These are phyloP conservation scores for Circinella umbellata DNA, from an alignment of 371 early-diverging fungal genomes.

Conservation along the genomic window DNA sequence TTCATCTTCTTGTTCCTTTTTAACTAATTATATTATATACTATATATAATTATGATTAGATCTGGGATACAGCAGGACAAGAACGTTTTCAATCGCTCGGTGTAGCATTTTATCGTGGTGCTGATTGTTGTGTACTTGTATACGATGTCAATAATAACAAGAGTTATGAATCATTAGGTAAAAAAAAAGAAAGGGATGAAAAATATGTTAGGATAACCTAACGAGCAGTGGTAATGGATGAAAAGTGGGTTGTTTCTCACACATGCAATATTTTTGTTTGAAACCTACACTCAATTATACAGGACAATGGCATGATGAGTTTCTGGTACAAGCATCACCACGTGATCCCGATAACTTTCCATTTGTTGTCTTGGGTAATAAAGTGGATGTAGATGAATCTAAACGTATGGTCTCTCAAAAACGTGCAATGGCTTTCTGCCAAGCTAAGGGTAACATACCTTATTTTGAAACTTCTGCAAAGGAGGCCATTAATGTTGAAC, in stretches of 20 bases:
- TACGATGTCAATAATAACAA: conserved; percentile 96
- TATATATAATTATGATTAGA: conserved; percentile 42
- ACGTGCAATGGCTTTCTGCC: conserved; percentile 95
- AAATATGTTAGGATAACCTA: too few relatives aligned
- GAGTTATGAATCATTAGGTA: conserved; percentile 93
- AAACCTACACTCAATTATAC: too few relatives aligned
- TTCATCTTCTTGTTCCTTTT: too few relatives aligned
- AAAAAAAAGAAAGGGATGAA: background rate
- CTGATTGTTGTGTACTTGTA: conserved; percentile 99
- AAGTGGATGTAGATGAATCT: conserved; percentile 94
- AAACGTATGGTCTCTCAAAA: conserved; percentile 94
- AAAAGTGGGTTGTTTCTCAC: too few relatives aligned
- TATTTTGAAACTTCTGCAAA: conserved; percentile 98
- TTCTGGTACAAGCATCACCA: conserved; percentile 93
- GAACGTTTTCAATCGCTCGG: conserved; percentile 98
- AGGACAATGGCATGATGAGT: conserved; percentile 95
- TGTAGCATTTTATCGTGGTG: conserved; percentile 97
- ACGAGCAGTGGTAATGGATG: too few relatives aligned
- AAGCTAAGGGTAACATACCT: conserved; percentile 93
- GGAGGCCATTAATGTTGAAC: conserved; percentile 96
- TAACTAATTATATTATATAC: too few relatives aligned
- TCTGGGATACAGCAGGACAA: conserved; percentile 96
- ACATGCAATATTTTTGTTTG: too few relatives aligned
- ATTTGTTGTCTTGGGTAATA: conserved; percentile 98
- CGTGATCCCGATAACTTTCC: conserved; percentile 97